Evolutionary conservation across 139 green algal genomes (phyloP), one percentile per base, ranked within the genome.

Genomic region (Desmodesmus armatus): DNA sequence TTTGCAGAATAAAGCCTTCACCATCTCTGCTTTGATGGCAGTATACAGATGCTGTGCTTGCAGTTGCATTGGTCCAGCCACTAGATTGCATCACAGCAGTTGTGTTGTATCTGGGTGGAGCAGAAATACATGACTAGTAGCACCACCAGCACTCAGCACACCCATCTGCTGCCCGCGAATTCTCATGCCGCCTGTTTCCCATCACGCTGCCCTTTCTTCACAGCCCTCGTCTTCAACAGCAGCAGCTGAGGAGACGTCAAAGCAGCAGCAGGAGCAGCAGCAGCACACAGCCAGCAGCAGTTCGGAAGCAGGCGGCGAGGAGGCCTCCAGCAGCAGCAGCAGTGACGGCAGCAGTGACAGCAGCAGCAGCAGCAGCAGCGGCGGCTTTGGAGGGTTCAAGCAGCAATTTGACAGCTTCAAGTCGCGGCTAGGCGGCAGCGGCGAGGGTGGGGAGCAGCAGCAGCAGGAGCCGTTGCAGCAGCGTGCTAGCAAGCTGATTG

Each of bases 331-430:
- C 43, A 77, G 79, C 79, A 67, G 43, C 63, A 67, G 63, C 43
- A 39, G 41, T 39, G 43, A 11, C 6, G 63, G 43, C 72, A 69
- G 58, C 27, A 72, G 33, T 37, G 29, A n/a, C 63, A 51, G 6
- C 62, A 5, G 33, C 2, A 29, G 33, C 17, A 31, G 43, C 40
- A 77, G 39, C 80, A 49, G 37, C 67, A 37, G 9, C 21, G 47
- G 37, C 13, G 47, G 49, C 31, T 74, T 67, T 43, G 80, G 65
- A 3, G 82, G 85, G 5, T 80, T 89, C 31, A 71, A 70, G 63
- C 78, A 91, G 63, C 69, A 87, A 25, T 89, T 82, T 75, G 58
- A 62, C 33, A 83, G 17, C 35, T 89, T 92, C 67, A 88, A 90
- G 67, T 60, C 76, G 3, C 83, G 89, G 23, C 88, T 83, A 37